Base-by-base conservation (phyloP, 306 rosid genomes). In the Cucurbita maxima region DNA sequence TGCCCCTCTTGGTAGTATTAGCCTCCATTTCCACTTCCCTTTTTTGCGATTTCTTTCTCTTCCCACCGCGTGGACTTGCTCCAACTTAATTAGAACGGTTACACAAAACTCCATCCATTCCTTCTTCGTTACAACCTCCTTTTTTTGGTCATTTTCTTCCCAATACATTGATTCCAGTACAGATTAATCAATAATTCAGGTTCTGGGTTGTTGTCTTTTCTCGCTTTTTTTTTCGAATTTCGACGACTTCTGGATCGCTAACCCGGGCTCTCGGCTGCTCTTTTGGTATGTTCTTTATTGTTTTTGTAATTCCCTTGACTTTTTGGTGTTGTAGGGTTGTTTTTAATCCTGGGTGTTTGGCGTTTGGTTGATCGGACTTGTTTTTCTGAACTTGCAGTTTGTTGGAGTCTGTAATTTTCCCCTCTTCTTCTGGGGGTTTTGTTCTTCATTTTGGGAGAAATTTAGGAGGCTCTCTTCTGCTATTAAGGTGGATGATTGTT, bases 401-500 rank as follows among this genome's bases (percentile, higher is more conserved):
- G 76, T 83, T 47, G 37, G 14, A 53, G 56, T 44, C 6, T 63
- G 52, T 72, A 64, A 18, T 57, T 38, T 36, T 50, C 14, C 68
- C 69, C 63, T 71, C 71, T 56, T 53, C 54, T 79, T 38, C 50
- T 57, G 68, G 59, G 57, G 55, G 43, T 78, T 80, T 3, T 37
- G 9, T 6, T 12, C 15, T 50, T 50, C 8, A 4, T 40, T 50
- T n/a, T 7, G 2, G 7, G 71, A 41, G 63, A 22, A 57, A 62
- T 54, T 83, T 53, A 56, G 47, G 54, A 45, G 60, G 74, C 15
- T 76, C 76, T 79, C 25, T 78, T 70, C 58, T 79, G 71, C 53
- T 67, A 67, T 61, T 79, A 11, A 79, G 83, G 79, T 87, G 70
- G 83, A 88, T 89, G 96, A 82, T 86, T 85, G 77, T 61, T 77